Conservation (phyloP, 768 basidiomycete species). For the Lactifluus piperatus region DNA sequence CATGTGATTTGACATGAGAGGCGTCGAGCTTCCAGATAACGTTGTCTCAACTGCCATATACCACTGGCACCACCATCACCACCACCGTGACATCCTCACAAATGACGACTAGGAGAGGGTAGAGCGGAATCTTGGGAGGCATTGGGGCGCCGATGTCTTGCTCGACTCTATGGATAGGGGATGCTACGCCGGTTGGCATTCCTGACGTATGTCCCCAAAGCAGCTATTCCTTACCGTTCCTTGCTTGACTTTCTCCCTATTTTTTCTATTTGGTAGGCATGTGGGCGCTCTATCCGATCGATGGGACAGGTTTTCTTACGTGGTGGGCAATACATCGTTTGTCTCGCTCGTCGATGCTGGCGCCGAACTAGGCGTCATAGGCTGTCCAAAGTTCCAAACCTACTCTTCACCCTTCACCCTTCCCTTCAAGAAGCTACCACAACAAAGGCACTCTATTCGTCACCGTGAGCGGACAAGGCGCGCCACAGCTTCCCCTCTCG, state of each 20-base stretch:
- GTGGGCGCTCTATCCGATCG: slow-evolving; percentile 45
- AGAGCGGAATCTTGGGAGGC: too few species aligned
- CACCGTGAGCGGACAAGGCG: slow-evolving; percentile 84
- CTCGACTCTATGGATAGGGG: too few species aligned
- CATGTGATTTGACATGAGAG: too few species aligned
- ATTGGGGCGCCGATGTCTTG: too few species aligned
- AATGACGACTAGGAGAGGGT: too few species aligned
- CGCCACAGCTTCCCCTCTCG: slow-evolving; percentile 57
- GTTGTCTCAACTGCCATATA: too few species aligned
- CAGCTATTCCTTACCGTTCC: neutral
- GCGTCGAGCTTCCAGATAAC: too few species aligned
- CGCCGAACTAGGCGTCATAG: slow-evolving; percentile 49
- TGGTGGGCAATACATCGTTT: slow-evolving; percentile 53
- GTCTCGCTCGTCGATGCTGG: slow-evolving; percentile 44
- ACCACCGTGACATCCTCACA: too few species aligned
- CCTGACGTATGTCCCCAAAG: slow-evolving; percentile 61
- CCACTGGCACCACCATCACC: too few species aligned
- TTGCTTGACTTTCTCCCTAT: neutral
- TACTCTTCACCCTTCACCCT: slow-evolving; percentile 47
- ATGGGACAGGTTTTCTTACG: slow-evolving; percentile 57
- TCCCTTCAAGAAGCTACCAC: slow-evolving; percentile 17
- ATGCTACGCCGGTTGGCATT: slow-evolving; percentile 57
- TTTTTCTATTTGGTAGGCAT: too few species aligned
- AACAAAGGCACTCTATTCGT: slow-evolving; percentile 69
- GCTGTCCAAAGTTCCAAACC: slow-evolving; percentile 88